These are phyloP conservation scores for Boechera retrofracta DNA, from an alignment of 345 rosid species.

Conservation along the genomic window DNA sequence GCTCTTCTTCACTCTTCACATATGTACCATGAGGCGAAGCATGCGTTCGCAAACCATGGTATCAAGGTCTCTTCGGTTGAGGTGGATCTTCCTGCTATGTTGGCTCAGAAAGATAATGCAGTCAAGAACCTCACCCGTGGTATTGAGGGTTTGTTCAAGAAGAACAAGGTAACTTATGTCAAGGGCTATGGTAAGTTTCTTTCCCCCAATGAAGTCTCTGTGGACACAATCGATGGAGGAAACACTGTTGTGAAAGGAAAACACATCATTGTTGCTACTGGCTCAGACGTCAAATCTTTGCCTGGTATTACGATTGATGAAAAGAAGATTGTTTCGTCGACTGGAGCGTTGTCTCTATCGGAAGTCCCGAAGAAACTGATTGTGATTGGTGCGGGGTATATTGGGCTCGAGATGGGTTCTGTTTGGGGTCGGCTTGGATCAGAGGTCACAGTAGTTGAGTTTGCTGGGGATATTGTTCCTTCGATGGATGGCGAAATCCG, in stretches of 20 bases:
- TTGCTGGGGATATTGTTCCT: slow-evolving; percentile 80
- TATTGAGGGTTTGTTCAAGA: slow-evolving; percentile 91
- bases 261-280: slow-evolving; percentile 81
- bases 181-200: slow-evolving; percentile 85
- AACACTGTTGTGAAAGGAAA: slow-evolving; percentile 76
- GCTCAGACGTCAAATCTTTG: slow-evolving; percentile 83
- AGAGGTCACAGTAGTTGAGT: slow-evolving; percentile 90
- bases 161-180: slow-evolving; percentile 82
- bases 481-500: slow-evolving; percentile 92
- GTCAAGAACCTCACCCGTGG: slow-evolving; percentile 74
- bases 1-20: slow-evolving; percentile 94
- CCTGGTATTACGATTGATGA: slow-evolving; percentile 90
- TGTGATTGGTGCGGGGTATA: slow-evolving; percentile 89
- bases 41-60: slow-evolving; percentile 75
- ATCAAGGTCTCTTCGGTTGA: slow-evolving; percentile 77
- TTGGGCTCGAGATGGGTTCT: slow-evolving; percentile 96
- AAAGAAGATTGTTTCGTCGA: slow-evolving; percentile 81
- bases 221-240: slow-evolving; percentile 74
- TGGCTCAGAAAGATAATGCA: slow-evolving; percentile 87
- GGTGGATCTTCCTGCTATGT: slow-evolving; percentile 92
- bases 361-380: slow-evolving; percentile 82
- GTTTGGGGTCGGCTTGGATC: slow-evolving; percentile 90
- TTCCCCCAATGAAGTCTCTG: slow-evolving; percentile 80
- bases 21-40: slow-evolving; percentile 92
- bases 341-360: slow-evolving; percentile 72